Percentiles rank a stretch among this genome's conserved stretches.
These are phyloP conservation scores for Sporisorium graminicola DNA, from an alignment of 1,284 basidiomycete species.

Conservation along the genomic window DNA sequence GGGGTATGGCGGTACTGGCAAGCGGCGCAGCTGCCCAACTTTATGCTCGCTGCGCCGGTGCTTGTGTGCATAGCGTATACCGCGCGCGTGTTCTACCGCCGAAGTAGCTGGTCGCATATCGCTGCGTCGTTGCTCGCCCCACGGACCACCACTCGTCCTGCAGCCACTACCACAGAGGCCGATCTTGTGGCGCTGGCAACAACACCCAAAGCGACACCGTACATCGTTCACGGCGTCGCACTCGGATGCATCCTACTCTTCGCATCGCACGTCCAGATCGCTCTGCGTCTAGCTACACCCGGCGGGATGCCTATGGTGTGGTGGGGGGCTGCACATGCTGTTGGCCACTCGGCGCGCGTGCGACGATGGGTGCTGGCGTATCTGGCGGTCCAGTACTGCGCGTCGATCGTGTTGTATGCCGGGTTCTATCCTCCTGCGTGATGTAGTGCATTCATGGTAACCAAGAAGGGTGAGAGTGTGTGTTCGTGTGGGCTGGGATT, in stretches of 20 bases:
- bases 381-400: slow-evolving; percentile 80
- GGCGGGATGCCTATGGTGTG: slow-evolving; percentile 80
- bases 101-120: background rate
- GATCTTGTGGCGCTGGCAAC: background rate
- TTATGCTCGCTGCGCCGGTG: slow-evolving; percentile 83
- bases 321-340: slow-evolving; percentile 82
- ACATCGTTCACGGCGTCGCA: slow-evolving; percentile 78
- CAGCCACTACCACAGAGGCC: background rate
- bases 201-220: slow-evolving; percentile 72
- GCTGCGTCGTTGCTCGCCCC: slow-evolving; percentile 59
- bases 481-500: background rate
- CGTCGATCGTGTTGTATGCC: slow-evolving; percentile 83
- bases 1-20: slow-evolving; percentile 92
- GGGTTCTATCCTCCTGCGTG: slow-evolving; percentile 90
- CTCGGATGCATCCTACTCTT: slow-evolving; percentile 77
- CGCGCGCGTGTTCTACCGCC: slow-evolving; percentile 63
- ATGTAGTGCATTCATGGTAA: too few relatives aligned
- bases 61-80: slow-evolving; percentile 19
- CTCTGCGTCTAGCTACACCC: slow-evolving; percentile 82
- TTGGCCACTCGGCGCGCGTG: slow-evolving; percentile 70
- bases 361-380: slow-evolving; percentile 75
- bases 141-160: background rate
- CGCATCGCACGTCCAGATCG: slow-evolving; percentile 89
- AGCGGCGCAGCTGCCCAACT: slow-evolving; percentile 84
- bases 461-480: background rate